Percentiles rank a stretch among this genome's conserved stretches.
Evolutionary conservation across 2,329 filamentous ascomycete genomes (phyloP).

Genomic region (Fonsecaea pedrosoi): DNA sequence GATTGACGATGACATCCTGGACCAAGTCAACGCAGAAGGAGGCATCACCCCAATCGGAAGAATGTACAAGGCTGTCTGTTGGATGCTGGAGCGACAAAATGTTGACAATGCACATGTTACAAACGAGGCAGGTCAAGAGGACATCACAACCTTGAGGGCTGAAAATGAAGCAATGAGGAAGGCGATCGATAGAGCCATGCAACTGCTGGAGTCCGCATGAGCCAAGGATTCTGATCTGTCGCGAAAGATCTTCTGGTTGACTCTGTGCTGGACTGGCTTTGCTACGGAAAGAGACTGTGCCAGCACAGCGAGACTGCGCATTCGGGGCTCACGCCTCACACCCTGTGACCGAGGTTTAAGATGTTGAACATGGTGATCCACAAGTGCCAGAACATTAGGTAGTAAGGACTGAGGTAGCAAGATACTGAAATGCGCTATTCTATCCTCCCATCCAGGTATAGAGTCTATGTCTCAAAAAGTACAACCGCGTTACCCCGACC

Average conservation of each 20-base stretch:
- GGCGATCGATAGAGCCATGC: background rate
- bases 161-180: conserved; percentile 4
- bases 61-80: conserved; percentile 18
- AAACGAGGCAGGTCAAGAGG: background rate
- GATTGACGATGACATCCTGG: conserved; percentile 28
- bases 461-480: background rate
- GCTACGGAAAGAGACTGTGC: background rate
- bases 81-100: conserved; percentile 22
- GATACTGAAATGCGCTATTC: background rate
- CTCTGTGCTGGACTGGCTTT: background rate
- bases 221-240: background rate
- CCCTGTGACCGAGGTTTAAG: background rate
- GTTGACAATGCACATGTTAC: background rate
- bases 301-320: background rate
- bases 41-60: conserved; percentile 28
- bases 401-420: background rate
- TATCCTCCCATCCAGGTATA: conserved; percentile 3
- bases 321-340: background rate
- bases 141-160: background rate
- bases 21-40: conserved; percentile 21
- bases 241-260: background rate
- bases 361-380: background rate
- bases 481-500: background rate
- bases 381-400: background rate
- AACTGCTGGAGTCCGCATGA: background rate